Conservation (phyloP, 352 stramenopile species). For the Globisporangium spiculum region DNA sequence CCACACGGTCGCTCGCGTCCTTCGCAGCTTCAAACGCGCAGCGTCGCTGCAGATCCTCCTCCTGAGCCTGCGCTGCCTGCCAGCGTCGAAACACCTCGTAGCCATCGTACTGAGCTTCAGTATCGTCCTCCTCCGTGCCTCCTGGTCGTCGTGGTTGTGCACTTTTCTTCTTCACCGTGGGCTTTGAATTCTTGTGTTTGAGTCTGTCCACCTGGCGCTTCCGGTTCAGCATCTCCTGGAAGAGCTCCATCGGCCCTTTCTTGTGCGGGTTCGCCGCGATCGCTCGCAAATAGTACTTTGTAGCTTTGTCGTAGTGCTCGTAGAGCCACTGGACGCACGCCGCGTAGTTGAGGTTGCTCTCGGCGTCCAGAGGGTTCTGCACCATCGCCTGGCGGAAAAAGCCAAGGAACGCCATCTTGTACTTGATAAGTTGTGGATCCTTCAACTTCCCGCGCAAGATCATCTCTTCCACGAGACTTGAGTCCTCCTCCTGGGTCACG, state of each 20-base stretch:
- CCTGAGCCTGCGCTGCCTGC: constrained; percentile 54
- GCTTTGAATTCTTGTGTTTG: constrained; percentile 7
- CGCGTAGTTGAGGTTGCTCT: constrained; percentile 81
- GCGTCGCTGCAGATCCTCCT: constrained; percentile 39
- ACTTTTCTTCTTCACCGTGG: neutral
- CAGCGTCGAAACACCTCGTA: constrained; percentile 69
- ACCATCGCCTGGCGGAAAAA: constrained; percentile 79
- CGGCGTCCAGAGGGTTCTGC: constrained; percentile 48
- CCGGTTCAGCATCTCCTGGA: constrained; percentile 73
- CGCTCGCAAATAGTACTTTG: constrained; percentile 62
- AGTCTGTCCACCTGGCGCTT: constrained; percentile 36
- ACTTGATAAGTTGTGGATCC: constrained; percentile 59
- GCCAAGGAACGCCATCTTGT: constrained; percentile 72
- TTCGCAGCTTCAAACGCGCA: constrained; percentile 31
- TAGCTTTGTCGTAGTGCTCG: constrained; percentile 54
- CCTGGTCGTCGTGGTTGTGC: constrained; percentile 8
- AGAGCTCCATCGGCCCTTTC: constrained; percentile 57
- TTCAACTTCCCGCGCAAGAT: constrained; percentile 49
- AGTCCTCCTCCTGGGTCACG: constrained; percentile 71
- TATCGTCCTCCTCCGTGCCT: constrained; percentile 30
- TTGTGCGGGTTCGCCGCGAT: constrained; percentile 66
- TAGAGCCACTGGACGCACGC: constrained; percentile 75
- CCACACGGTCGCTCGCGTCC: constrained; percentile 18
- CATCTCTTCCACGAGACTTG: constrained; percentile 61
- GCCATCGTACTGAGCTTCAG: constrained; percentile 46